Evolutionary conservation across 129 eudicot species (phyloP).

Genomic region (Ambrosia trifida): DNA sequence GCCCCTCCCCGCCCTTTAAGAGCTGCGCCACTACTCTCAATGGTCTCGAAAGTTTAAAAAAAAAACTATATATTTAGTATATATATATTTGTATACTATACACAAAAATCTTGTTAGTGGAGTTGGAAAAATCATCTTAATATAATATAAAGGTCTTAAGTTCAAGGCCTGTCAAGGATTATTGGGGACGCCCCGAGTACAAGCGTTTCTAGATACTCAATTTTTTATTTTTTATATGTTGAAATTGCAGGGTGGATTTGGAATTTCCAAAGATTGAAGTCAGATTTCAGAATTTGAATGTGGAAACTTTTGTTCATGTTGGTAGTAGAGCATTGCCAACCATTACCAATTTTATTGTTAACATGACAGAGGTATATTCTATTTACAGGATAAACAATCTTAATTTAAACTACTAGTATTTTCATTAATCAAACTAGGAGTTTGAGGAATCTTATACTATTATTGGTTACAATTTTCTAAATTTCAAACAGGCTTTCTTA

Average conservation of each 20-base stretch:
- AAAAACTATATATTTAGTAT: no score
- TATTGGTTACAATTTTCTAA: conserved; percentile 6
- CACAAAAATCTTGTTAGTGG: no score
- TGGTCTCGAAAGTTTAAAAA: no score
- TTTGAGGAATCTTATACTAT: conserved; percentile 1
- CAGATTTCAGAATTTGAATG: conserved; percentile 72
- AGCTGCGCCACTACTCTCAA: no score
- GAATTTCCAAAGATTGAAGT: conserved; percentile 92
- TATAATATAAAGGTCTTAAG: no score
- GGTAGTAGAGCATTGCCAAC: conserved; percentile 99
- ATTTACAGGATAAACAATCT: conserved; percentile 13
- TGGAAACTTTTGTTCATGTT: conserved; percentile 74
- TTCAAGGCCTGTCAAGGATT: no score
- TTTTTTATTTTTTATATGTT: conserved; percentile 12
- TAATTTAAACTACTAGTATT: no score
- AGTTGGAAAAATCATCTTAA: no score
- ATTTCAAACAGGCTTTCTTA: conserved; percentile 62
- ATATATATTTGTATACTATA: no score
- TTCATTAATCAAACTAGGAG: no score
- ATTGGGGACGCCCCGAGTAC: no score
- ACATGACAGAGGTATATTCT: conserved; percentile 82
- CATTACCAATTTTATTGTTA: conserved; percentile 78
- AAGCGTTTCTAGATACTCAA: neutral
- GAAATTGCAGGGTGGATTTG: conserved; percentile 78
- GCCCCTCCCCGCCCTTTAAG: no score